Base-by-base conservation (phyloP, 1,284 basidiomycete genomes). In the Phaffia rhodozyma region DNA sequence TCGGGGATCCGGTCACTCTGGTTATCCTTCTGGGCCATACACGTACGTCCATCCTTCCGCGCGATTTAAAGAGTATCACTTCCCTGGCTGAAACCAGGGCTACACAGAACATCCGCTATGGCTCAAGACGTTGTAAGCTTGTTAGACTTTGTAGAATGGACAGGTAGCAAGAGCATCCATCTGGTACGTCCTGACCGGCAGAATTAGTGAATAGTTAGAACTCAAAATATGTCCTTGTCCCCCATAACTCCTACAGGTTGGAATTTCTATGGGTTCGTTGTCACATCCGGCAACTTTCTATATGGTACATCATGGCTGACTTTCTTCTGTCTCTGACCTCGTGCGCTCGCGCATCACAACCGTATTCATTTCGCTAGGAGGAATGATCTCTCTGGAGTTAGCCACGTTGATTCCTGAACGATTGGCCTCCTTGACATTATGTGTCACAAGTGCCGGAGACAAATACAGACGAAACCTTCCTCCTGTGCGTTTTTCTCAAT, bases 1-100 rank as follows among this genome's bases (percentile, higher is more conserved):
- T 71, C 81, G 89, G 48, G 91, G 91, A 1, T 89, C 89, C 1
- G 88, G 91, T 5, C 83, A 89, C 71, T 86, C 84, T 56, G 83
- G 81, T 25, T 78, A 82, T 25, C 88, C 89, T 0, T 73, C 75
- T 55, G 87, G 86, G 3, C 86, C 86, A 0, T 89, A 89, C 73
- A 73, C 78, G 79, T 80, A 65, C 55, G 77, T 74, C 20, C 32
- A 13, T 29, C 32, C 50, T 16, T 43, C 38, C 38, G 38, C 38
- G 38, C 38, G 13, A 43, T 43, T 7, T 43, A 43, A 16, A 16
- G 13, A 11, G 7, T 4, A 23, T 34, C n/a, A 21, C 20, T 7
- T 20, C 6, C 20, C 18, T 11, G 5, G 20, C 43, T 57, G 49
- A 11, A 25, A 23, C 30, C n/a, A 23, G n/a, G 43, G 21, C 50